Conservation (phyloP, 2,329 filamentous ascomycete genomes). For the Talaromyces amestolkiae region DNA sequence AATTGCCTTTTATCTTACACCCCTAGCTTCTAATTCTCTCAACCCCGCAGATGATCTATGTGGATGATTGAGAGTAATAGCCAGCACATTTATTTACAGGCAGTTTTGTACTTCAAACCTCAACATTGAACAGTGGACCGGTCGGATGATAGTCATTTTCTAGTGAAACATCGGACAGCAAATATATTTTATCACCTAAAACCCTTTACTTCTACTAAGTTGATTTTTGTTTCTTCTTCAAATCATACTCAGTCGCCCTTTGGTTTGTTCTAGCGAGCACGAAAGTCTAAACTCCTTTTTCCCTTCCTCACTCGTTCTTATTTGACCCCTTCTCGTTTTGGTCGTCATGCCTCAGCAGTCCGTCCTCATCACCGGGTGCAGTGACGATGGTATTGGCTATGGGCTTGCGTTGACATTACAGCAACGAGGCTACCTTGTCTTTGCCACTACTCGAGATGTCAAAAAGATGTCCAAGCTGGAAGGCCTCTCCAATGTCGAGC, state of each 20-base stretch:
- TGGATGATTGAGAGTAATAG: no score
- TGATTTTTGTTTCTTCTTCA: not conserved
- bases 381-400: conserved; percentile 38
- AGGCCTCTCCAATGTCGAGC: conserved; percentile 25
- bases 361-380: conserved; percentile 42
- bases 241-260: not conserved
- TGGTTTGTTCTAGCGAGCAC: not conserved
- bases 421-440: conserved; percentile 34
- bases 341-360: conserved; percentile 6
- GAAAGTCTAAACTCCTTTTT: not conserved
- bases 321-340: conserved; percentile 15
- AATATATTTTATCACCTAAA: no score
- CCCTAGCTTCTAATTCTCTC: no score
- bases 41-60: no score
- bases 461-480: conserved; percentile 29
- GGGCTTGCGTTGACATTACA: conserved; percentile 38
- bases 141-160: no score
- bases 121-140: no score
- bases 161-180: no score
- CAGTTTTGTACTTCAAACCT: no score
- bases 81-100: no score
- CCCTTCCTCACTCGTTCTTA: not conserved
- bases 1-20: no score
- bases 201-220: no score
- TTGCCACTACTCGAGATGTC: conserved; percentile 36